phyloP scores from a whole-genome alignment of 169 alveolate species.

The Plasmodium vivax region DNA sequence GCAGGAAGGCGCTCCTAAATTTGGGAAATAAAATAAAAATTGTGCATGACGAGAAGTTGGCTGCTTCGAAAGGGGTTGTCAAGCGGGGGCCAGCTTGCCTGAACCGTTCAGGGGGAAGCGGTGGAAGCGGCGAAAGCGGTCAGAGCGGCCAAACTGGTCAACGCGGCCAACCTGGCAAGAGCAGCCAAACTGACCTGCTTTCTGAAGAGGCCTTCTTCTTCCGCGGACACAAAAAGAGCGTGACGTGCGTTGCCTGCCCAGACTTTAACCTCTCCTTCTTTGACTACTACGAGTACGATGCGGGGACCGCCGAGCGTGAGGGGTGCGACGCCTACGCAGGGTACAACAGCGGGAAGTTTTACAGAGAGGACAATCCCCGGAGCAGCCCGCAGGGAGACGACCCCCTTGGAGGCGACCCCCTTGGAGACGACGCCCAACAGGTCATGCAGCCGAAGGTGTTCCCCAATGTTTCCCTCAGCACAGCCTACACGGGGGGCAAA shows the following conservation, averaged over 20 bases:
- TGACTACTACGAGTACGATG: slow-evolving; percentile 43
- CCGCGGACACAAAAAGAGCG: slow-evolving; percentile 67
- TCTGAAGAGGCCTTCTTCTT: slow-evolving; percentile 4
- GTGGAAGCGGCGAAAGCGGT: not conserved
- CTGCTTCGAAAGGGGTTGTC: not conserved
- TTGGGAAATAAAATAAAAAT: slow-evolving; percentile 45
- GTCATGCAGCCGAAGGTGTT: slow-evolving; percentile 40
- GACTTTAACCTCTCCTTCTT: slow-evolving; percentile 54
- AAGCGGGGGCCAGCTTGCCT: not conserved
- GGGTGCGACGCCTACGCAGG: not conserved
- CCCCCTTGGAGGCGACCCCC: not conserved
- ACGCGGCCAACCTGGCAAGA: not conserved
- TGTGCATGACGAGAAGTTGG: slow-evolving; percentile 51
- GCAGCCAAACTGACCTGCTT: not conserved
- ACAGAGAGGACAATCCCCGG: not conserved
- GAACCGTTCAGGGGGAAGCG: not conserved
- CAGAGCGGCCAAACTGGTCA: not conserved
- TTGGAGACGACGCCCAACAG: not conserved
- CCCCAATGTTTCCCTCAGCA: slow-evolving; percentile 45
- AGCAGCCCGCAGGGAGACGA: not conserved
- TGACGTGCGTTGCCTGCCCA: slow-evolving; percentile 65
- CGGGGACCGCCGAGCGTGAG: not conserved
- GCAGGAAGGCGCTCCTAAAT: slow-evolving; percentile 30
- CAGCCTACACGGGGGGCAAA: slow-evolving; percentile 58
- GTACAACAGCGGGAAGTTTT: not conserved